Evolutionary conservation across 345 rosid genomes (phyloP).

Genomic region (Eucalyptus tenuipes): DNA sequence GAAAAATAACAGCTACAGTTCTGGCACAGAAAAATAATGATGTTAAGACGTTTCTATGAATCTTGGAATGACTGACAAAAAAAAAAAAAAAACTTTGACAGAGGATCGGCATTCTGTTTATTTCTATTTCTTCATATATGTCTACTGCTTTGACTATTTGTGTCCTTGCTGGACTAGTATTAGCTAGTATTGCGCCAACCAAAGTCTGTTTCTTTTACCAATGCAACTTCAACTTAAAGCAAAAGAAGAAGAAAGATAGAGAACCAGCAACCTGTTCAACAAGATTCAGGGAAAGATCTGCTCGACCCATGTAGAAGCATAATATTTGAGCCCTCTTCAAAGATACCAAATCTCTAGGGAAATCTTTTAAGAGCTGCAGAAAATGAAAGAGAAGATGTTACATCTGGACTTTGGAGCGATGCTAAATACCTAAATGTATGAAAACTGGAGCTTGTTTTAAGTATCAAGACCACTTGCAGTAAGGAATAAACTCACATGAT

Average conservation of each 20-base stretch:
- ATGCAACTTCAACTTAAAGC: background rate
- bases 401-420: background rate
- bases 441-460: background rate
- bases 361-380: constrained; percentile 54
- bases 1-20: background rate
- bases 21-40: background rate
- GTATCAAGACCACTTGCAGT: background rate
- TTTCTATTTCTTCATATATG: background rate
- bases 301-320: constrained; percentile 72
- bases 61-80: background rate
- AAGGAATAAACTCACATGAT: background rate
- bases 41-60: background rate
- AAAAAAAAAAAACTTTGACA: background rate
- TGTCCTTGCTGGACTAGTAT: background rate
- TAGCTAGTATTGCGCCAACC: background rate
- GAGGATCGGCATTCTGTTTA: background rate
- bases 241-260: background rate
- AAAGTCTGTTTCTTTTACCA: background rate
- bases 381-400: background rate
- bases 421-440: background rate
- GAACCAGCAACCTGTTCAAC: constrained; percentile 39
- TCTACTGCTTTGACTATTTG: background rate
- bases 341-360: constrained; percentile 64
- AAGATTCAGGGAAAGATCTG: constrained; percentile 46
- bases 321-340: constrained; percentile 65